Evolutionary conservation across 371 early-diverging fungal species (phyloP).

Genomic region (Mortierella sp.): DNA sequence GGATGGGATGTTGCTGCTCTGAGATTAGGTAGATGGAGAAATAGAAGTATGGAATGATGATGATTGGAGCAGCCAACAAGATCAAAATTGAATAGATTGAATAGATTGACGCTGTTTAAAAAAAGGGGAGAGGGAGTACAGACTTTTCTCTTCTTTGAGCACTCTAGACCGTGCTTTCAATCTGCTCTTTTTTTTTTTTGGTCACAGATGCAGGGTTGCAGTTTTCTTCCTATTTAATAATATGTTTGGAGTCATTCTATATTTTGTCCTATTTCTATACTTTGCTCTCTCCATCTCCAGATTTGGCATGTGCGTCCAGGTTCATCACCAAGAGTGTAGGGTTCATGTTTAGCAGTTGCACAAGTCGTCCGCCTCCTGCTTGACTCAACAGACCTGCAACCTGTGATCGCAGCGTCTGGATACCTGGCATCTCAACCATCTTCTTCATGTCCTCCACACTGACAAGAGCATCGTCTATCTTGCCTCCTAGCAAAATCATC

Average conservation of each 20-base stretch:
- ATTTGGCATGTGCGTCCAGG: conserved; percentile 56
- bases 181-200: too few species aligned
- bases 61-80: too few species aligned
- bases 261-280: background rate
- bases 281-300: conserved; percentile 22
- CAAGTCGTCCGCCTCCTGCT: conserved; percentile 67
- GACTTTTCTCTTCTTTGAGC: too few species aligned
- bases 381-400: conserved; percentile 69
- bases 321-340: conserved; percentile 53
- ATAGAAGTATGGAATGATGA: too few species aligned
- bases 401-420: conserved; percentile 67
- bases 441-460: conserved; percentile 67
- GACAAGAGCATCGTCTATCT: conserved; percentile 67
- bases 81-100: too few species aligned
- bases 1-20: too few species aligned
- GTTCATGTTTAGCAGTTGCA: conserved; percentile 63
- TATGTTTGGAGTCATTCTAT: background rate
- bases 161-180: too few species aligned
- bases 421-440: conserved; percentile 69
- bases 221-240: background rate
- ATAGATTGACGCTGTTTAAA: too few species aligned
- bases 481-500: conserved; percentile 73
- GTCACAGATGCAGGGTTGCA: too few species aligned
- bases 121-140: too few species aligned
- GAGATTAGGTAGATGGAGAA: too few species aligned